These are phyloP conservation scores for Penstemon barbatus DNA, from an alignment of 257 asterid species.

Conservation along the genomic window DNA sequence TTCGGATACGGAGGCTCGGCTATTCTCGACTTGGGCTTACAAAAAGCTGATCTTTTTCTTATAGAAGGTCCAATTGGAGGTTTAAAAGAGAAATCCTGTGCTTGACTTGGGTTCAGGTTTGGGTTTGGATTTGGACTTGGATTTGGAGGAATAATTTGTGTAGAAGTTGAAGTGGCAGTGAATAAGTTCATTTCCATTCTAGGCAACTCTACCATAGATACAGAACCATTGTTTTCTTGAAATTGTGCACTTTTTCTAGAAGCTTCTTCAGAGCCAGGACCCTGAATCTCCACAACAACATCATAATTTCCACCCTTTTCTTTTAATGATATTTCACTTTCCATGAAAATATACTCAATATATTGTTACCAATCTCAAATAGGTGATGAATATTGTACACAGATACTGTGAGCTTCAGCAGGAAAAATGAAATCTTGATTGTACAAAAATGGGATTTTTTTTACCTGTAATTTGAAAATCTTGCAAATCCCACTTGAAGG, in stretches of 20 bases:
- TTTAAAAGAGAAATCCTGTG: conserved; percentile 27
- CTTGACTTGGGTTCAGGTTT: not conserved
- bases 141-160: conserved; percentile 26
- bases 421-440: too few relatives aligned
- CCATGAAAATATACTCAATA: conserved; percentile 22
- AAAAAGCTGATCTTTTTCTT: conserved; percentile 41
- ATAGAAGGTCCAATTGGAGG: conserved; percentile 36
- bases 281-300: conserved; percentile 49
- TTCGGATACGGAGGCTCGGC: conserved; percentile 53
- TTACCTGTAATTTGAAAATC: too few relatives aligned
- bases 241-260: not conserved
- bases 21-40: conserved; percentile 65
- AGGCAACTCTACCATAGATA: conserved; percentile 30
- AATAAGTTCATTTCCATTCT: conserved; percentile 39
- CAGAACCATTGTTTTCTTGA: conserved; percentile 19
- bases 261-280: conserved; percentile 30
- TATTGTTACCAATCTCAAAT: not conserved
- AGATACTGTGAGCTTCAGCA: too few relatives aligned
- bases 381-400: not conserved
- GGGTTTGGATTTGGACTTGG: conserved; percentile 13
- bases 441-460: too few relatives aligned
- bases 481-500: too few relatives aligned
- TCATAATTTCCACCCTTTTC: conserved; percentile 37
- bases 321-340: conserved; percentile 33
- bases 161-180: conserved; percentile 29